A percentile compares a stretch with the other conserved stretches of the same genome.
These are phyloP conservation scores for Trichophyton schoenleinii DNA, from an alignment of 2,329 filamentous ascomycete species.

Conservation along the genomic window DNA sequence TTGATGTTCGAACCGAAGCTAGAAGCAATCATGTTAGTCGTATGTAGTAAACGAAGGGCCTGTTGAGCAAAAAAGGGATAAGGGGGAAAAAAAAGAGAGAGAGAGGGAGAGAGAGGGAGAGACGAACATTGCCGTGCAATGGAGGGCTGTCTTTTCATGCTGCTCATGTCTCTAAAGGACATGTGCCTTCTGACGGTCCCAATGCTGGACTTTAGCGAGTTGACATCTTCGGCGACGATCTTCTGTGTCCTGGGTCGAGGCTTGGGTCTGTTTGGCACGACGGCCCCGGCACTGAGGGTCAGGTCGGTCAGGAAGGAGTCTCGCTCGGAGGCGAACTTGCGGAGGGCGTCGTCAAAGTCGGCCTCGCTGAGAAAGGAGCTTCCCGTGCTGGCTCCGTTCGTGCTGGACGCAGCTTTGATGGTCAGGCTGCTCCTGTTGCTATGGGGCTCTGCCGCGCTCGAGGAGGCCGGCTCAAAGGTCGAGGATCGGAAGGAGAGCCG, in stretches of 20 bases:
- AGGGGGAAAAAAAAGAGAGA: too few species aligned
- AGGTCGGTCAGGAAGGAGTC: constrained; percentile 90
- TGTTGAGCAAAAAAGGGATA: too few species aligned
- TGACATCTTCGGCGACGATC: constrained; percentile 60
- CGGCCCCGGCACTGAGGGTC: constrained; percentile 69
- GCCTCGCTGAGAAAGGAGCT: constrained; percentile 49
- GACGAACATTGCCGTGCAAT: constrained; percentile 60
- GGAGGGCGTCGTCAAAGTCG: constrained; percentile 84
- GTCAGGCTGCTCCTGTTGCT: constrained; percentile 55
- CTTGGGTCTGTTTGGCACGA: constrained; percentile 49
- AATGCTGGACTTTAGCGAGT: constrained; percentile 46
- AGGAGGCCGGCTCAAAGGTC: constrained; percentile 23
- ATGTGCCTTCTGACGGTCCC: constrained; percentile 87
- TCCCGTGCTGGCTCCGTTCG: constrained; percentile 19
- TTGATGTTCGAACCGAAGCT: constrained; percentile 67
- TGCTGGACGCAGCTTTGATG: constrained; percentile 36
- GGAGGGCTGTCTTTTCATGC: constrained; percentile 73
- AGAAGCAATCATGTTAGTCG: constrained; percentile 12
- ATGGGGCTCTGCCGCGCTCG: constrained; percentile 32
- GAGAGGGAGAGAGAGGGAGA: neutral
- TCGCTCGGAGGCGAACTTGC: constrained; percentile 91
- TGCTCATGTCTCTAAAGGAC: constrained; percentile 90
- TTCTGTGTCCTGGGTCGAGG: constrained; percentile 70
- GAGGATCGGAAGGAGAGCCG: constrained; percentile 39
- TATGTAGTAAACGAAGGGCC: neutral